A percentile compares a stretch with the other conserved stretches of the same genome.
Conservation (phyloP, 768 basidiomycete species). For the Auricularia heimuer region DNA sequence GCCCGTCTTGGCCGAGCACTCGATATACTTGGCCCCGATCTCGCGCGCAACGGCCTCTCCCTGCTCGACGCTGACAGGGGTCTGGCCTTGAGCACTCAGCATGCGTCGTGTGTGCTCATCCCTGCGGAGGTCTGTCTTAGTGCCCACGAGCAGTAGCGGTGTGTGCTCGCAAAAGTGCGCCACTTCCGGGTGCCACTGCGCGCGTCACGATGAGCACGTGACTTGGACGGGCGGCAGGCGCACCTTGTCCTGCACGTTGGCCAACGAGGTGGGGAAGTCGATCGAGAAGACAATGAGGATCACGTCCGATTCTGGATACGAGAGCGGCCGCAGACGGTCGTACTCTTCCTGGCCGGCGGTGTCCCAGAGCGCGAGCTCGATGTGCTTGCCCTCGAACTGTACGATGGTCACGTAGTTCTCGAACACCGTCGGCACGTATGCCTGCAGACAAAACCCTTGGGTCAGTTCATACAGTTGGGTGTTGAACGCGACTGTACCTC, state of each 20-base stretch:
- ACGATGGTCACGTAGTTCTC: slow-evolving; percentile 90
- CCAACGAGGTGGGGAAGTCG: slow-evolving; percentile 85
- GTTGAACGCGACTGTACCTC: slow-evolving; percentile 47
- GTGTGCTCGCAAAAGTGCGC: slow-evolving; percentile 86
- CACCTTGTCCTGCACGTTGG: slow-evolving; percentile 85
- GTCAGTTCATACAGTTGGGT: neutral
- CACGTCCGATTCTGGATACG: slow-evolving; percentile 82
- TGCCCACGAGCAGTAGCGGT: slow-evolving; percentile 84
- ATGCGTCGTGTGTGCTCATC: slow-evolving; percentile 82
- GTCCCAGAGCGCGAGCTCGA: slow-evolving; percentile 97
- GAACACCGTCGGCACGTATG: slow-evolving; percentile 89
- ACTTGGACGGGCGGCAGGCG: slow-evolving; percentile 14
- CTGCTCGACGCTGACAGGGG: slow-evolving; percentile 72
- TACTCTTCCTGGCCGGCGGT: slow-evolving; percentile 98
- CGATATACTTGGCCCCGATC: slow-evolving; percentile 87
- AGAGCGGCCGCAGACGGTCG: slow-evolving; percentile 75
- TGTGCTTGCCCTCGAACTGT: slow-evolving; percentile 74
- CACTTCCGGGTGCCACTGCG: slow-evolving; percentile 87
- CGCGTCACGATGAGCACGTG: slow-evolving; percentile 3
- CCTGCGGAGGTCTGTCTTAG: slow-evolving; percentile 83
- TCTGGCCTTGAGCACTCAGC: slow-evolving; percentile 81
- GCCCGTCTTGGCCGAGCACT: slow-evolving; percentile 93
- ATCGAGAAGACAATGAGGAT: slow-evolving; percentile 92
- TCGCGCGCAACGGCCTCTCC: slow-evolving; percentile 80
- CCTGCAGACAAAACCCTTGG: slow-evolving; percentile 31